Evolutionary conservation across 108 stramenopile genomes (phyloP).

Genomic region (Pseudonitzschia delicatissima): DNA sequence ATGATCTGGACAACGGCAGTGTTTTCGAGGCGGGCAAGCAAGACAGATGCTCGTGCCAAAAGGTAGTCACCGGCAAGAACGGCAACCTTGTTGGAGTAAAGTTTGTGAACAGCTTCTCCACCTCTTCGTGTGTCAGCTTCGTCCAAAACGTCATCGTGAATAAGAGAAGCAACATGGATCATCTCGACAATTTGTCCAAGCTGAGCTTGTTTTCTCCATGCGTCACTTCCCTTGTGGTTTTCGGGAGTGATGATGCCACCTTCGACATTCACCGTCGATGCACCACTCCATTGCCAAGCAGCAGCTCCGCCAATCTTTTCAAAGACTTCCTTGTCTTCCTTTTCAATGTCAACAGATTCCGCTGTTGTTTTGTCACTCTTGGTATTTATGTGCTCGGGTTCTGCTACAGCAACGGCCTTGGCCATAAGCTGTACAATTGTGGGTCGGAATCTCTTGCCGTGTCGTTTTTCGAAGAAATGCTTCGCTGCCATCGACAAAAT

Average conservation of each 20-base stretch:
- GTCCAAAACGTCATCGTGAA: slow-evolving; percentile 97
- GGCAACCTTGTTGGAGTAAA: slow-evolving; percentile 98
- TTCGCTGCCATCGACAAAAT: slow-evolving; percentile 96
- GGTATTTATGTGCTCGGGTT: slow-evolving; percentile 43
- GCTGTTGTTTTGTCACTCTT: slow-evolving; percentile 3
- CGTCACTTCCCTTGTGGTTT: slow-evolving; percentile 84
- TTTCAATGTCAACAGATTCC: slow-evolving; percentile 7
- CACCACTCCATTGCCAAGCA: slow-evolving; percentile 75
- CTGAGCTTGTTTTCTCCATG: slow-evolving; percentile 85
- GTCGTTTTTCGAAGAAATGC: slow-evolving; percentile 97
- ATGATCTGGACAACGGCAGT: slow-evolving; percentile 96
- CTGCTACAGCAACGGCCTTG: slow-evolving; percentile 77
- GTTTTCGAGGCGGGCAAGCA: slow-evolving; percentile 89
- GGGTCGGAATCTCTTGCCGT: slow-evolving; percentile 95
- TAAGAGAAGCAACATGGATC: slow-evolving; percentile 97
- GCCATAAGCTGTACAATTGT: slow-evolving; percentile 93
- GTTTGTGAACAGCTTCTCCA: slow-evolving; percentile 94
- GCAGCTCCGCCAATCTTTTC: slow-evolving; percentile 35
- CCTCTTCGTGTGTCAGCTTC: slow-evolving; percentile 96
- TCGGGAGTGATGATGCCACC: slow-evolving; percentile 57
- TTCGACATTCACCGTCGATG: slow-evolving; percentile 64
- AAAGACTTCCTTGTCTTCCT: slow-evolving; percentile 13
- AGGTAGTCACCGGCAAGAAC: slow-evolving; percentile 98
- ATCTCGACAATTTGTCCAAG: slow-evolving; percentile 97
- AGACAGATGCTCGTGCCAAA: slow-evolving; percentile 89